Evolutionary conservation across 2,329 filamentous ascomycete species (phyloP), one percentile per base, ranked within the genome.

Genomic region (Arthrobotrys sphaeroides): DNA sequence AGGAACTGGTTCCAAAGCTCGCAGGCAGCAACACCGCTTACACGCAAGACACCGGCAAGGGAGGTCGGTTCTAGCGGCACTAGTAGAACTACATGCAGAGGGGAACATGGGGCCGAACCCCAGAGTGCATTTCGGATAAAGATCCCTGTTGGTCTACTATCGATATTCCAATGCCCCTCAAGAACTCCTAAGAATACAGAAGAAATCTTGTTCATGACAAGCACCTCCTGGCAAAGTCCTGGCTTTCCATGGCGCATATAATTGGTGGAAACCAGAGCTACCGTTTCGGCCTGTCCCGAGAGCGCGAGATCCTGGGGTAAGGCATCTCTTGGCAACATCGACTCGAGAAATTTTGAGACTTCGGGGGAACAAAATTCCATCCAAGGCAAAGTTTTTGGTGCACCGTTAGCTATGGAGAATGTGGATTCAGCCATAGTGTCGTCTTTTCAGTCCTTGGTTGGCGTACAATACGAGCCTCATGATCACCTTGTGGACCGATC

Each of bases 301-400:
- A 42, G 10, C 28, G 31, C 66, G 55, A 55, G 64, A 75, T 75
- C 55, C 64, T 64, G 62, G 64, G 53, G 62, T 40, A 62, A 5
- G 22, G 18, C 20, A 43, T 24, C 45, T 61, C 61, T 67, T 74
- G 69, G 69, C 69, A 65, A 5, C 51, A 55, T 60, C 22, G 16
- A 65, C 36, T 33, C 28, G 22, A 55, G 18, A 26, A 67, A 33
- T 49, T 33, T n/a, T 20, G 51, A 53, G 22, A 40, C 42, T 38
- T 69, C 72, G 64, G 72, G 45, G 49, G 57, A 75, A 74, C 69
- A 74, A 74, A 74, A 62, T 74, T 74, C 70, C 70, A 74, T 74
- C 70, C 53, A 74, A 40, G 45, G 51, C 47, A 26, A 20, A 66
- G 20, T 20, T 6, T 43, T 40, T 36, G 9, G 26, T 49, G 20